These are phyloP conservation scores for Colletotrichum salicis DNA, from an alignment of 2,329 filamentous ascomycete species.

Conservation along the genomic window DNA sequence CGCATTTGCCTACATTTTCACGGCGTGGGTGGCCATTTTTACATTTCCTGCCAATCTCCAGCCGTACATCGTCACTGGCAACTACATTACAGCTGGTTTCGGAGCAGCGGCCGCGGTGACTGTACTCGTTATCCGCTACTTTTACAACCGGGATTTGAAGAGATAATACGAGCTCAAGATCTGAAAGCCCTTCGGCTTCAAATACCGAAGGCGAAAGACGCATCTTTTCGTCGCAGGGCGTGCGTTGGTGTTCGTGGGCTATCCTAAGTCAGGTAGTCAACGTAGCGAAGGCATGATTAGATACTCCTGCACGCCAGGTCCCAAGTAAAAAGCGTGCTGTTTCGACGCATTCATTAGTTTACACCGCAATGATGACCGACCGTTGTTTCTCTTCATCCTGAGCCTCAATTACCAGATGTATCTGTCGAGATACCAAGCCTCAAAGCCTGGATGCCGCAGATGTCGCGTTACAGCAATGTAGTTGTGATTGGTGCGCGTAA, in stretches of 20 bases:
- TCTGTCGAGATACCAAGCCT: not conserved
- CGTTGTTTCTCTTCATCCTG: not conserved
- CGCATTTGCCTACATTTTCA: conserved; percentile 43
- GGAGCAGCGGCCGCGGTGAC: conserved; percentile 34
- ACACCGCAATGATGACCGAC: not conserved
- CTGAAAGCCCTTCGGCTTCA: not conserved
- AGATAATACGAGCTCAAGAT: not conserved
- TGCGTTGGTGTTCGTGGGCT: not conserved
- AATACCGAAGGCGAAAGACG: not conserved
- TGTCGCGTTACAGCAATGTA: not conserved
- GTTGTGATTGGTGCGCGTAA: not conserved
- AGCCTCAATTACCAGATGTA: not conserved
- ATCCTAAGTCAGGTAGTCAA: too few species aligned
- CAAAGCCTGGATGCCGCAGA: not conserved
- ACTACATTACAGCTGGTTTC: conserved; percentile 43
- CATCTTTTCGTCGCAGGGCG: not conserved
- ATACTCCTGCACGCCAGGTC: not conserved
- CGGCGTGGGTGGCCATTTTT: conserved; percentile 44
- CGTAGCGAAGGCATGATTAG: not conserved
- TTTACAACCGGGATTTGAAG: conserved; percentile 38
- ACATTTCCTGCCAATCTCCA: conserved; percentile 43
- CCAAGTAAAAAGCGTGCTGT: not conserved
- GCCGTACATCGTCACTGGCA: conserved; percentile 43
- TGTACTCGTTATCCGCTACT: conserved; percentile 38
- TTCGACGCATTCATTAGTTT: not conserved